Evolutionary conservation across 371 early-diverging fungal genomes (phyloP).

Genomic region (Saksenaea vasiformis): DNA sequence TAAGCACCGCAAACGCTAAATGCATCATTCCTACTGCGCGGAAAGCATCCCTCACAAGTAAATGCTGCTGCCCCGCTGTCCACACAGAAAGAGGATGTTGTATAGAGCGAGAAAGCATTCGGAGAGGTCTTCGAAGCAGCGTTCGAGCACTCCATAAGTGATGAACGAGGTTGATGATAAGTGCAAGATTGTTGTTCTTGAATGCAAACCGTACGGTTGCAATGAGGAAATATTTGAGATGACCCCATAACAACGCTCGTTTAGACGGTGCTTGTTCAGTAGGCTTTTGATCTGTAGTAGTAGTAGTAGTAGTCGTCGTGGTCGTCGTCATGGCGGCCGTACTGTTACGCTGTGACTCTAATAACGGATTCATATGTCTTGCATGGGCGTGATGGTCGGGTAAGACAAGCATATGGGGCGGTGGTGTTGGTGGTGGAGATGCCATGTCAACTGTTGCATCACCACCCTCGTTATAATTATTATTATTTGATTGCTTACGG

Average conservation of each 20-base stretch:
- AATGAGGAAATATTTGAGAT: conserved; percentile 16
- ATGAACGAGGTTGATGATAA: conserved; percentile 37
- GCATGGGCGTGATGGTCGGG: background rate
- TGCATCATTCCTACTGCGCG: conserved; percentile 41
- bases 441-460: conserved; percentile 1
- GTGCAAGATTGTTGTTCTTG: conserved; percentile 43
- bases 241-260: conserved; percentile 25
- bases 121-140: conserved; percentile 21
- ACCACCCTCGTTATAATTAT: background rate
- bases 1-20: conserved; percentile 32
- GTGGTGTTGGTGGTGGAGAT: conserved; percentile 15
- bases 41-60: conserved; percentile 29
- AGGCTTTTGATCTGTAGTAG: background rate
- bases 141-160: conserved; percentile 36
- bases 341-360: background rate
- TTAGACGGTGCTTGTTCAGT: conserved; percentile 22
- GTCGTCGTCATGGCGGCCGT: background rate
- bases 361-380: background rate
- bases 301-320: too few relatives aligned
- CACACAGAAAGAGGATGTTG: conserved; percentile 8
- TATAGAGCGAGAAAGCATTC: conserved; percentile 11
- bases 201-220: conserved; percentile 32
- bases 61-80: conserved; percentile 12
- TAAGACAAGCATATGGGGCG: conserved; percentile 9
- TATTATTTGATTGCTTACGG: too few relatives aligned